Conservation (phyloP, 2,329 filamentous ascomycete genomes). For the Nemania sp. region DNA sequence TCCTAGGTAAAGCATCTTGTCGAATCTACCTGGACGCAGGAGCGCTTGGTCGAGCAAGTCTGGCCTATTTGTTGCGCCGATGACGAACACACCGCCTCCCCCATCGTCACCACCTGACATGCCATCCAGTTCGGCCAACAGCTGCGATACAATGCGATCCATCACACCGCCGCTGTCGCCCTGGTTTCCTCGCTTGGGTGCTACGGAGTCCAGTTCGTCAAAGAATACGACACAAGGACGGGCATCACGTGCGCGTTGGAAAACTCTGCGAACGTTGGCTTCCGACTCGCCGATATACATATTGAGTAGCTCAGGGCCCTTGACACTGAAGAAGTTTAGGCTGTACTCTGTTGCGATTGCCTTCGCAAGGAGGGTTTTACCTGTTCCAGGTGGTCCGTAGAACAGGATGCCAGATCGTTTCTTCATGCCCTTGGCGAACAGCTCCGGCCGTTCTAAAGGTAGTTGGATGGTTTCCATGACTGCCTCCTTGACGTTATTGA, state of each 20-base stretch:
- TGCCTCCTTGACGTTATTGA: constrained; percentile 95
- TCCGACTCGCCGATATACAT: constrained; percentile 97
- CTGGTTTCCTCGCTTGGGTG: constrained; percentile 95
- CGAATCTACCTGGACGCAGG: constrained; percentile 86
- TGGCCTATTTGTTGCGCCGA: constrained; percentile 92
- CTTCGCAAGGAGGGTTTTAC: constrained; percentile 90
- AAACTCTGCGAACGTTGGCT: constrained; percentile 87
- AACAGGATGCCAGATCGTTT: constrained; percentile 93
- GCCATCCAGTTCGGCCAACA: constrained; percentile 92
- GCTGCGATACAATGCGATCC: constrained; percentile 94
- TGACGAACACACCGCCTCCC: constrained; percentile 87
- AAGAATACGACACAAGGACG: constrained; percentile 92
- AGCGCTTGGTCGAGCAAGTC: constrained; percentile 91
- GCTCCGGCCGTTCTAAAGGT: constrained; percentile 85
- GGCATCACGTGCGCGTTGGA: constrained; percentile 84
- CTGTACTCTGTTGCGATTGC: constrained; percentile 93
- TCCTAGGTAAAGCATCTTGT: constrained; percentile 97
- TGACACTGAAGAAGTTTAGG: constrained; percentile 92
- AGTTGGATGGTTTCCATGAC: constrained; percentile 96
- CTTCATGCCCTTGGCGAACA: constrained; percentile 98
- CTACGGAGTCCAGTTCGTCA: constrained; percentile 89
- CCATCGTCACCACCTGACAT: constrained; percentile 92
- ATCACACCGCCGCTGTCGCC: constrained; percentile 97
- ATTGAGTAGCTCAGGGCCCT: constrained; percentile 87
- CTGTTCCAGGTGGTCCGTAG: constrained; percentile 88